phyloP scores from a whole-genome alignment of 2,329 filamentous ascomycete genomes.

The Cephalotrichum gorgonifer region DNA sequence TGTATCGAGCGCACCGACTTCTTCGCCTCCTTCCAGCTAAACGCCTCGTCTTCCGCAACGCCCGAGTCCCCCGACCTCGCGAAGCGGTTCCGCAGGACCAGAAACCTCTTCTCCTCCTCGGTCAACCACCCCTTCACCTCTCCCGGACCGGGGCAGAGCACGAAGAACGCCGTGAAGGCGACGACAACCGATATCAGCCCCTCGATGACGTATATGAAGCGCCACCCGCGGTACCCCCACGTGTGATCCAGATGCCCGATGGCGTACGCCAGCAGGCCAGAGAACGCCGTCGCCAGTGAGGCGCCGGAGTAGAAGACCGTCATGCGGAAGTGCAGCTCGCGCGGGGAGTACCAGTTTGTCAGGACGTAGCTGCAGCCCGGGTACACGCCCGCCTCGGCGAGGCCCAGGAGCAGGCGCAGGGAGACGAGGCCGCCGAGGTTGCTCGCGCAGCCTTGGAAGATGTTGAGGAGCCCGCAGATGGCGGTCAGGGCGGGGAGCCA shows the following conservation, averaged over 20 bases:
- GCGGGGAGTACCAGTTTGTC: slow-evolving; percentile 14
- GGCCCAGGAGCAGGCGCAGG: too few relatives aligned
- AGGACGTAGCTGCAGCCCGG: too few relatives aligned
- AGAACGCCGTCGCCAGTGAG: slow-evolving; percentile 12
- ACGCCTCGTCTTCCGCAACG: not conserved
- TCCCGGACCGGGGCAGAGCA: not conserved
- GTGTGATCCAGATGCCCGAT: slow-evolving; percentile 3
- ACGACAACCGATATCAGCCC: not conserved
- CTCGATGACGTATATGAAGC: slow-evolving; percentile 4
- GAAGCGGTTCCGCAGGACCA: slow-evolving; percentile 7
- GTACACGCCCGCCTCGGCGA: too few relatives aligned
- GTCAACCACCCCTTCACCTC: slow-evolving; percentile 9
- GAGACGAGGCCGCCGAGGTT: too few relatives aligned
- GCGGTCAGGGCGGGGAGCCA: slow-evolving; percentile 21
- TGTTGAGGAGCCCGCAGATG: not conserved
- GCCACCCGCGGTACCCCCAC: slow-evolving; percentile 3
- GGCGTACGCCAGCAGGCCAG: slow-evolving; percentile 12
- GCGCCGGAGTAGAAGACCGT: slow-evolving; percentile 14
- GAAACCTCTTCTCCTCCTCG: slow-evolving; percentile 12
- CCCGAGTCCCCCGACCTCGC: not conserved
- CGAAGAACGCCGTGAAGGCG: not conserved
- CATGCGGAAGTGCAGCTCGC: slow-evolving; percentile 13
- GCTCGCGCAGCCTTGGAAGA: slow-evolving; percentile 9
- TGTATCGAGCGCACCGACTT: slow-evolving; percentile 15
- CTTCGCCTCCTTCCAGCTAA: slow-evolving; percentile 8